Evolutionary conservation across 202 grass and related monocot genomes (phyloP), one percentile per base, ranked within the genome.

Genomic region (Cymbopogon flexuosus): DNA sequence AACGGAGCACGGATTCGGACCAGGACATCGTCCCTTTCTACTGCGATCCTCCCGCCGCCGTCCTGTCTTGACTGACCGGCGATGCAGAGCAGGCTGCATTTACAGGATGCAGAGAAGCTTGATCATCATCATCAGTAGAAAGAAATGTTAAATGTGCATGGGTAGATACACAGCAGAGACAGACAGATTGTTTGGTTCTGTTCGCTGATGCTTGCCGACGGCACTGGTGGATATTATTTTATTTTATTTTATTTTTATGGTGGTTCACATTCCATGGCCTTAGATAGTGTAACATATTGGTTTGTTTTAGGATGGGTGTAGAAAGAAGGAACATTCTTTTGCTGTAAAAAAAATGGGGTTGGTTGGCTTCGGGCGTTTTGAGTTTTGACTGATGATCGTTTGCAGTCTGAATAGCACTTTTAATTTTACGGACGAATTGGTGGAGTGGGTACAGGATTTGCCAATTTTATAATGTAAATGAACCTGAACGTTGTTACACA

Each of bases 21-120:
- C 75, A 87, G 57, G 79, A 35, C 23, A 63, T 87, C n/a, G n/a
- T 68, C n/a, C 77, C 89, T 15, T 10, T 90, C 18, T 68, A 56
- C 76, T 82, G 39, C 29, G 43, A 78, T 14, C 83, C 89, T 18
- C 79, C 87, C 73, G 12, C 86, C 0, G 64, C 81, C 37, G 81
- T 89, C 52, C 12, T 89, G 34, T 86, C 85, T 34, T 93, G 73
- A 88, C 12, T 13, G 24, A 60, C 13, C 78, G 10, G 36, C 19
- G 54, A 3, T 22, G 54, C 18, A 8, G 37, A 0, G 33, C 42
- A 45, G 35, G 35, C 4, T 45, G 42, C 42, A 45, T 0, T 4
- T 24, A 4, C 27, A 68, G 11, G 12, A 70, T 62, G 54, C 79
- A 72, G 42, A 52, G 10, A 5, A 65, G 40, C 9, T 24, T 16